phyloP scores from a whole-genome alignment of 1,284 basidiomycete species.

The Omphalotus olearius region DNA sequence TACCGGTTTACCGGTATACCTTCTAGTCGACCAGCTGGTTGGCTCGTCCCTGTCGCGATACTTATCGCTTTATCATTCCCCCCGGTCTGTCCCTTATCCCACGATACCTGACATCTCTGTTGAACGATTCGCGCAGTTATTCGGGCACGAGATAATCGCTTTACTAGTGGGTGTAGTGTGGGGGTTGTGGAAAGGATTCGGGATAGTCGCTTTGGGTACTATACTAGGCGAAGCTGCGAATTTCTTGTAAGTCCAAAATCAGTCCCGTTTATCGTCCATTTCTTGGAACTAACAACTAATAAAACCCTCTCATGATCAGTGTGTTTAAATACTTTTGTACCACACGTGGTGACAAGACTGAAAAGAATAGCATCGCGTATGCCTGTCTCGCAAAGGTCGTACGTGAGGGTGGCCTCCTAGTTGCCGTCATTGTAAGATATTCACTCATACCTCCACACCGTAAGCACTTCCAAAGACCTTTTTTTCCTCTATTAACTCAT shows the following conservation, averaged over 20 bases:
- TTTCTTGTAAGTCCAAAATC: constrained; percentile 36
- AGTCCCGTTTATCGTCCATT: constrained; percentile 4
- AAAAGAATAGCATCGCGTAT: constrained; percentile 51
- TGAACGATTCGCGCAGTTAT: constrained; percentile 26
- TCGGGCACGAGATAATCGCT: constrained; percentile 52
- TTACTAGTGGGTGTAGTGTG: constrained; percentile 7
- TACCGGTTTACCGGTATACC: too few species aligned
- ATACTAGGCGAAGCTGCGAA: constrained; percentile 47
- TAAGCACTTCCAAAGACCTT: constrained; percentile 16
- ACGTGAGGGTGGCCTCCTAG: constrained; percentile 62
- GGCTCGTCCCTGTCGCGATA: constrained; percentile 6
- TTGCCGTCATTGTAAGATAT: constrained; percentile 53
- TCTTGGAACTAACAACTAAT: not conserved
- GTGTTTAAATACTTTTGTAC: constrained; percentile 41
- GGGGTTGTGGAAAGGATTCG: constrained; percentile 9
- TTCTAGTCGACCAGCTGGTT: not conserved
- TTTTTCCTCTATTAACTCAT: constrained; percentile 15
- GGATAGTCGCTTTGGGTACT: constrained; percentile 33
- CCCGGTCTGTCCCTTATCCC: constrained; percentile 1
- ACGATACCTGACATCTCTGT: not conserved
- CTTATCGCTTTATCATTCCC: constrained; percentile 9
- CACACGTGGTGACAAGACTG: constrained; percentile 48
- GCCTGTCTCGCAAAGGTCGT: constrained; percentile 47
- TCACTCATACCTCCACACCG: constrained; percentile 61
- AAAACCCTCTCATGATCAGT: constrained; percentile 29